phyloP scores from a whole-genome alignment of 306 rosid species.

The Castanea sativa region DNA sequence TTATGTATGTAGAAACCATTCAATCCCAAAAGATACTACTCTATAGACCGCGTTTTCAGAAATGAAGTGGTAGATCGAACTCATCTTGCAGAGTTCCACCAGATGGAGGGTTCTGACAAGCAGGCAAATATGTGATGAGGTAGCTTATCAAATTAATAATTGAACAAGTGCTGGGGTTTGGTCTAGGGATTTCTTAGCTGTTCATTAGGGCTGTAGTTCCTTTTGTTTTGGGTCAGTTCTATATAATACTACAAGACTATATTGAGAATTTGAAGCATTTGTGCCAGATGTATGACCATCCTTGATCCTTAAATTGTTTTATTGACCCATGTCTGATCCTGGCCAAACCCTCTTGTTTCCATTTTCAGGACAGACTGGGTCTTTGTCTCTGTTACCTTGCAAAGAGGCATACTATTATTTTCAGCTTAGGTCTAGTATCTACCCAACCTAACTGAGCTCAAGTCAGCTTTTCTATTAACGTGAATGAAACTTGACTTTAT shows the following conservation, averaged over 20 bases:
- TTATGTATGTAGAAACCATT: slow-evolving; percentile 68
- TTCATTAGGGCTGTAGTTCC: neutral
- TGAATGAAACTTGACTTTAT: neutral
- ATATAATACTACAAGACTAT: neutral
- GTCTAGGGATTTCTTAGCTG: neutral
- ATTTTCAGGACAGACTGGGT: neutral
- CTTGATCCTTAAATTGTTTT: neutral
- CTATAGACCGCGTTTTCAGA: slow-evolving; percentile 92
- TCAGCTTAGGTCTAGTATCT: neutral
- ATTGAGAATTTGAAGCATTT: neutral
- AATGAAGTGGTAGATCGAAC: slow-evolving; percentile 97
- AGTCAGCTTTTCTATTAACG: neutral
- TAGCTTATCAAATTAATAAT: neutral
- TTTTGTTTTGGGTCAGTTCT: neutral
- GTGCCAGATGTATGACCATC: neutral
- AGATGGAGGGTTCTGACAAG: slow-evolving; percentile 73
- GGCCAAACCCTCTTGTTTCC: neutral
- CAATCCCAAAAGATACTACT: slow-evolving; percentile 79
- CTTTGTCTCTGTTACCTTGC: neutral
- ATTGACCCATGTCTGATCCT: neutral
- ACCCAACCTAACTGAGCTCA: neutral
- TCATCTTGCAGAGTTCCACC: slow-evolving; percentile 97
- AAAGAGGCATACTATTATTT: neutral
- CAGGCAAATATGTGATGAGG: slow-evolving; percentile 2
- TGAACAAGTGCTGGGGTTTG: neutral